phyloP scores from a whole-genome alignment of 2,329 filamentous ascomycete species.

The Beauveria asiatica region DNA sequence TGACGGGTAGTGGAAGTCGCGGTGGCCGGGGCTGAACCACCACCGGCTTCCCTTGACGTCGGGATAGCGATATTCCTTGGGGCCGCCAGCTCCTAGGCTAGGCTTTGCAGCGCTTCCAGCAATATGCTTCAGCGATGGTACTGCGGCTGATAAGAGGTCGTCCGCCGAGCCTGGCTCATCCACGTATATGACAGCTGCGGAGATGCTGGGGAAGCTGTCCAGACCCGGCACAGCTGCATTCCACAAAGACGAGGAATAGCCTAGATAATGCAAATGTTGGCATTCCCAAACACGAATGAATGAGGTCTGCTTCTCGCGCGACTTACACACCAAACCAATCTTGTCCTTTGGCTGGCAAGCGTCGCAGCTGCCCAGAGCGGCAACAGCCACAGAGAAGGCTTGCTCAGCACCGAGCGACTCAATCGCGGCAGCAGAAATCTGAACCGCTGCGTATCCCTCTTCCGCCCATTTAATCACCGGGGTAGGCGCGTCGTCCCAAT shows the following conservation, averaged over 20 bases:
- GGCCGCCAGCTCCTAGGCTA: too few relatives aligned
- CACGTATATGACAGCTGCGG: background rate
- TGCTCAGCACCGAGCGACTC: background rate
- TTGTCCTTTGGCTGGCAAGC: background rate
- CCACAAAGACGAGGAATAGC: background rate
- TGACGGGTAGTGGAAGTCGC: background rate
- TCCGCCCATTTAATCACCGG: slow-evolving; percentile 29
- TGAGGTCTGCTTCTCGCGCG: background rate
- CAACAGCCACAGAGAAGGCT: background rate
- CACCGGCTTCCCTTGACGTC: background rate
- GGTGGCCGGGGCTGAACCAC: slow-evolving; percentile 1
- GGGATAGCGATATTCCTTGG: background rate
- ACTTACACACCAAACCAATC: background rate
- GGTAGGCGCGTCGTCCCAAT: slow-evolving; percentile 7
- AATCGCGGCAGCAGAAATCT: background rate
- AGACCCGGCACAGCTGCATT: background rate
- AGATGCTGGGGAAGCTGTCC: background rate
- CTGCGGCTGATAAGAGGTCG: background rate
- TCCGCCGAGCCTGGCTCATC: background rate
- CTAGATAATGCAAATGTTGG: background rate
- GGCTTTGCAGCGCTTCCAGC: background rate
- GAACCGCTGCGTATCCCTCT: slow-evolving; percentile 26
- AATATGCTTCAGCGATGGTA: background rate
- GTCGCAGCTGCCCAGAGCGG: background rate
- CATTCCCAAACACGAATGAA: background rate